Percentiles rank a stretch among this genome's conserved stretches.
phyloP scores from a whole-genome alignment of 768 basidiomycete species.

The Fomitopsis pulvina region DNA sequence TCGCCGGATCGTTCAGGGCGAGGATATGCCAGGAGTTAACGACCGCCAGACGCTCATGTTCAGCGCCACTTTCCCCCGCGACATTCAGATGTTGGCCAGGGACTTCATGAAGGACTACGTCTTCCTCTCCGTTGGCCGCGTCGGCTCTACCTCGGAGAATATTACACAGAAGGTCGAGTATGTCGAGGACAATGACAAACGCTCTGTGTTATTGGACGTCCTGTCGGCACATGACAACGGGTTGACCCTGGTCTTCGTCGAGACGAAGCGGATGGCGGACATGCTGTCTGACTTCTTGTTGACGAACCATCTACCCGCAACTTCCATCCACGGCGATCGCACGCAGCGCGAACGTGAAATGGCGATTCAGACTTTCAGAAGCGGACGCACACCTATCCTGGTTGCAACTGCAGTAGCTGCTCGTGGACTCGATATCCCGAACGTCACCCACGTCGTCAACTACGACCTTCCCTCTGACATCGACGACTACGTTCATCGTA shows the following conservation, averaged over 20 bases:
- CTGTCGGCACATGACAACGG: constrained; percentile 75
- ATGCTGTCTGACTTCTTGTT: constrained; percentile 96
- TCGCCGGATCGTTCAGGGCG: constrained; percentile 93
- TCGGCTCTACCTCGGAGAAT: constrained; percentile 98
- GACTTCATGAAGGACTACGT: constrained; percentile 98
- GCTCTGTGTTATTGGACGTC: constrained; percentile 92
- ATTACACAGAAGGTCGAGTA: constrained; percentile 99
- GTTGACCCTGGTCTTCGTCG: constrained; percentile 93
- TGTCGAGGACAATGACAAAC: constrained; percentile 96
- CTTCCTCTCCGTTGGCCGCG: constrained; percentile 97
- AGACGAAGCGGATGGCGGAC: constrained; percentile 99
- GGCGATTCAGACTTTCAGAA: constrained; percentile 93
- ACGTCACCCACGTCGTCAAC: constrained; percentile 98
- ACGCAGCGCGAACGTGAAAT: constrained; percentile 96
- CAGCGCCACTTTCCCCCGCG: constrained; percentile 97
- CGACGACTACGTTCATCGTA: constrained; percentile 98
- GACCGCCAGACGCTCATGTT: constrained; percentile 99
- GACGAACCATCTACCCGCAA: constrained; percentile 75
- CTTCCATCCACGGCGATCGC: constrained; percentile 97
- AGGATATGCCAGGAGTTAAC: constrained; percentile 93
- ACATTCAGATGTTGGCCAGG: constrained; percentile 94
- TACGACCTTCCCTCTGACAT: constrained; percentile 98
- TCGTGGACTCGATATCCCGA: constrained; percentile 98
- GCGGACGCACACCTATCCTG: constrained; percentile 90
- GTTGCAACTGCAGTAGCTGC: constrained; percentile 99